These are phyloP conservation scores for Phytophthora cactorum DNA, from an alignment of 352 stramenopile genomes.

Conservation along the genomic window DNA sequence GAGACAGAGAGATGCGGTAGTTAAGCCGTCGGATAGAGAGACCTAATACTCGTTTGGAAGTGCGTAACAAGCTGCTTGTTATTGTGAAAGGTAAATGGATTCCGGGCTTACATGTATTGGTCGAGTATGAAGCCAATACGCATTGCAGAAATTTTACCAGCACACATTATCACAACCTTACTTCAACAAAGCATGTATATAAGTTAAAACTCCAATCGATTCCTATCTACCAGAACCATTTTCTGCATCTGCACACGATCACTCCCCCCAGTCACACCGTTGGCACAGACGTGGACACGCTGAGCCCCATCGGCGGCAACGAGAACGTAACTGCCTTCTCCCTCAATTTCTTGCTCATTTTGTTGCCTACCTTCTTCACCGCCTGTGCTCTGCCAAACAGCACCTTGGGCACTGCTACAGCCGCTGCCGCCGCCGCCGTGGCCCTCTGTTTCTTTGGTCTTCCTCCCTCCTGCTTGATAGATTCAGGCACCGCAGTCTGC, in stretches of 20 bases:
- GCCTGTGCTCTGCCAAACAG: slow-evolving; percentile 66
- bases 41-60: background rate
- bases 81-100: too few relatives aligned
- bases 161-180: background rate
- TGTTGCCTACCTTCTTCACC: slow-evolving; percentile 62
- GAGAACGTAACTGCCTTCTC: slow-evolving; percentile 76
- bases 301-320: slow-evolving; percentile 71
- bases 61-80: background rate
- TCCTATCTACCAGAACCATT: slow-evolving; percentile 10
- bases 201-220: slow-evolving; percentile 23
- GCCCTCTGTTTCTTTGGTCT: slow-evolving; percentile 27
- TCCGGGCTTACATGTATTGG: too few relatives aligned
- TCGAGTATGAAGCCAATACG: too few relatives aligned
- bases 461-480: slow-evolving; percentile 16
- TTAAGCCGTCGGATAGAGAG: background rate
- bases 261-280: slow-evolving; percentile 25
- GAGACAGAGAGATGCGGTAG: slow-evolving; percentile 39
- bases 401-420: slow-evolving; percentile 44
- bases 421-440: slow-evolving; percentile 19
- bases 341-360: slow-evolving; percentile 72
- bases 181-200: slow-evolving; percentile 14
- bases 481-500: slow-evolving; percentile 31
- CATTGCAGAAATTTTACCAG: too few relatives aligned
- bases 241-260: background rate
- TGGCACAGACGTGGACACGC: slow-evolving; percentile 61